These are phyloP conservation scores for Neurospora africana DNA, from an alignment of 495 filamentous ascomycete species.

Conservation along the genomic window DNA sequence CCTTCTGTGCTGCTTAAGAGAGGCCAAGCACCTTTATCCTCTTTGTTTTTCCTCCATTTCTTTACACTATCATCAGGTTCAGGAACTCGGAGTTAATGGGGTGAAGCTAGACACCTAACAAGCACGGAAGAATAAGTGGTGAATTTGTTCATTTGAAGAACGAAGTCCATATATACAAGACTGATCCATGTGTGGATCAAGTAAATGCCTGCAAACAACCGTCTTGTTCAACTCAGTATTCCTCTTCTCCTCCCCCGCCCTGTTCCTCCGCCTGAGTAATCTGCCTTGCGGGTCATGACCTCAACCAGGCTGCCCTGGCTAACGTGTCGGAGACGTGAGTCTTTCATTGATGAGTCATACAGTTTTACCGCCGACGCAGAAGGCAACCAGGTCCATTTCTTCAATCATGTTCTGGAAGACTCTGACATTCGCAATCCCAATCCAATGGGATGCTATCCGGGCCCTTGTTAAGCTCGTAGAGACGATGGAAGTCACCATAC, in stretches of 20 bases:
- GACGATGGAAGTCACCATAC: conserved; percentile 70
- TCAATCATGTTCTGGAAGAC: conserved; percentile 94
- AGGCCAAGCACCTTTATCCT: not conserved
- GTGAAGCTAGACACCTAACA: not conserved
- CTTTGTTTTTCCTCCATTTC: not conserved
- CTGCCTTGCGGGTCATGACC: conserved; percentile 79
- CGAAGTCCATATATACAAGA: not conserved
- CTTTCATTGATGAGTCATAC: not conserved
- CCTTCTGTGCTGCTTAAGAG: not conserved
- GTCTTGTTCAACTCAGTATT: not conserved
- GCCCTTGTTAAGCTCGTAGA: conserved; percentile 76
- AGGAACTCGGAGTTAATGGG: not conserved
- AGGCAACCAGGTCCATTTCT: conserved; percentile 92
- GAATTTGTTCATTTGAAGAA: not conserved
- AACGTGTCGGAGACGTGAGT: not conserved
- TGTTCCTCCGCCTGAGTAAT: not conserved
- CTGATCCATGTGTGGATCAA: not conserved
- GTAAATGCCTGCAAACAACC: not conserved
- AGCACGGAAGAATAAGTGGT: not conserved
- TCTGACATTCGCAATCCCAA: conserved; percentile 95
- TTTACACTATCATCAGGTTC: not conserved
- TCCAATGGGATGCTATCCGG: conserved; percentile 78
- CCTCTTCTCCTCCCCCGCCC: not conserved
- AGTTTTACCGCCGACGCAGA: not conserved
- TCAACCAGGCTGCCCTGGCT: conserved; percentile 43